A percentile compares a stretch with the other conserved stretches of the same genome.
Evolutionary conservation across 768 basidiomycete species (phyloP).

Genomic region (Lactifluus subvellereus): DNA sequence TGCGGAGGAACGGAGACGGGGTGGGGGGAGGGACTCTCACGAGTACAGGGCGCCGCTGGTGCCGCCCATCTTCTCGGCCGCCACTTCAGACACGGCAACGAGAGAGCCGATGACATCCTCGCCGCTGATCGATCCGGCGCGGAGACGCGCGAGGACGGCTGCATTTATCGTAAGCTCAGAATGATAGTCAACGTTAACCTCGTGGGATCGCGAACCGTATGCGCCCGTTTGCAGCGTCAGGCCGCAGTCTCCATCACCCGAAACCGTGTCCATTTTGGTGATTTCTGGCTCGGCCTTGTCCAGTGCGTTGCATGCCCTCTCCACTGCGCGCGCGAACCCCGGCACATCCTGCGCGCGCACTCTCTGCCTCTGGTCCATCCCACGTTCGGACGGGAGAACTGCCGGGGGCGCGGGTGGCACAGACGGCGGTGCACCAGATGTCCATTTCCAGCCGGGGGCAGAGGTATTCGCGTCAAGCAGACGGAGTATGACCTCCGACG

Average conservation of each 20-base stretch:
- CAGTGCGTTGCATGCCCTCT: constrained; percentile 57
- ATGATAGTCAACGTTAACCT: too few species aligned
- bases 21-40: constrained; percentile 37
- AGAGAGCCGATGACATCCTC: constrained; percentile 59
- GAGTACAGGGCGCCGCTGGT: constrained; percentile 90
- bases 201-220: constrained; percentile 40
- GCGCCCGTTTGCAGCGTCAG: constrained; percentile 71
- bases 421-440: constrained; percentile 41
- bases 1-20: too few species aligned
- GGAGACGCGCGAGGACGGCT: constrained; percentile 59
- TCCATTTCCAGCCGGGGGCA: constrained; percentile 86
- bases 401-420: constrained; percentile 9
- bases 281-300: constrained; percentile 83
- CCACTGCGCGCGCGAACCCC: constrained; percentile 50
- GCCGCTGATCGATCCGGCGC: constrained; percentile 52
- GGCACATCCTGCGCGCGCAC: constrained; percentile 40
- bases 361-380: constrained; percentile 1
- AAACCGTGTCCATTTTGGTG: constrained; percentile 84
- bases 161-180: background rate
- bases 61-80: constrained; percentile 85
- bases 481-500: constrained; percentile 45
- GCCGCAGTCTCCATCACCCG: constrained; percentile 84
- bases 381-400: constrained; percentile 14
- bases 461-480: constrained; percentile 64
- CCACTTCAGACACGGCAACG: constrained; percentile 63